Base-by-base conservation (phyloP, 2,329 filamentous ascomycete species). In the Cladophialophora chaetospira region DNA sequence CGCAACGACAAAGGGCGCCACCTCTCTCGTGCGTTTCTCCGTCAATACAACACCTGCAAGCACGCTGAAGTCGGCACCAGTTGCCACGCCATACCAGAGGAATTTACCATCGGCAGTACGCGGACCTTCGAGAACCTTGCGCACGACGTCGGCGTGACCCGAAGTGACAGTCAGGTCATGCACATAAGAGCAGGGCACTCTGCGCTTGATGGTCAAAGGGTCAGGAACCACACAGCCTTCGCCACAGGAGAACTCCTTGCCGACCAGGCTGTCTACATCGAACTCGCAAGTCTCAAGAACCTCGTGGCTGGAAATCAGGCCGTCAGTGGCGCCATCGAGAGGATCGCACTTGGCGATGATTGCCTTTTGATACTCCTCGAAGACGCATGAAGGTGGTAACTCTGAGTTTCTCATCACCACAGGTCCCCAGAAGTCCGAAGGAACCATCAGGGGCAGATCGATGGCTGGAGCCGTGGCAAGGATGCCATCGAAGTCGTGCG, bases 311-410 rank as follows among this genome's bases (percentile, higher is more conserved):
- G 64, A 64, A 25, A 70, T 66, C 3, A 69, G 42, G 1, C 63
- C 65, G 19, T 70, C 68, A 6, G 21, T 52, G 4, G 64, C 63
- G 0, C 68, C 67, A 36, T 70, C 68, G 1, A 68, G 55, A 0
- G 47, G 26, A 55, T 70, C 68, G 15, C 68, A 70, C 17, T 66
- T 68, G 6, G 62, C 58, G 4, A 75, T 65, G 2, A 72, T 73
- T 8, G 68, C 69, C 3, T 60, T 57, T 0, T 65, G 69, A 53
- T 75, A 70, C 3, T 68, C 69, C 13, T 70, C 64, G n/a, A 74
- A 50, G 40, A 74, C 72, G 59, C 72, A 76, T 0, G 40, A 13
- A 0, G 61, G 55, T 11, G 66, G 67, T 6, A 62, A 61, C 3
- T 38, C 53, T 8, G 36, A 28, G 23, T 51, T 55, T n/a, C 61